Base-by-base conservation (phyloP, 176 grass and related monocot genomes). In the Microstegium vimineum region DNA sequence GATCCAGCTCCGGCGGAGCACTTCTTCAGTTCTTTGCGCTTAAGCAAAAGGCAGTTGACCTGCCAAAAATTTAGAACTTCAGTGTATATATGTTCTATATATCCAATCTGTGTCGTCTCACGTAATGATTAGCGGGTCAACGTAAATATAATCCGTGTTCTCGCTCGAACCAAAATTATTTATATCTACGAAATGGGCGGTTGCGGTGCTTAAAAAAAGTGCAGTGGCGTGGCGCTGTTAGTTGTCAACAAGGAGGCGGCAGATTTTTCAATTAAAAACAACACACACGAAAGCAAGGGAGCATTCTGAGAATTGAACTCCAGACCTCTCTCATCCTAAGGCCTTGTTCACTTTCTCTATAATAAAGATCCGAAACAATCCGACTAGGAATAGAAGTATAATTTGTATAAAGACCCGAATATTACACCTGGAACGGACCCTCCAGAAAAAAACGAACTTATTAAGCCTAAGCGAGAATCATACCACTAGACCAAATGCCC, bases 401-500 rank as follows among this genome's bases (percentile, higher is more conserved):
- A n/a, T n/a, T n/a, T n/a, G n/a, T n/a, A n/a, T n/a, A n/a, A n/a
- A n/a, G n/a, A n/a, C n/a, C n/a, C n/a, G n/a, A n/a, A n/a, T n/a
- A n/a, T n/a, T n/a, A n/a, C n/a, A n/a, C n/a, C n/a, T n/a, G n/a
- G n/a, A n/a, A n/a, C n/a, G n/a, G n/a, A n/a, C n/a, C n/a, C n/a
- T n/a, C n/a, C n/a, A n/a, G n/a, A n/a, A n/a, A n/a, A n/a, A n/a
- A n/a, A n/a, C n/a, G n/a, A n/a, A n/a, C n/a, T n/a, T n/a, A n/a
- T n/a, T n/a, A n/a, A n/a, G n/a, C n/a, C n/a, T n/a, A 98, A 94
- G 95, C 84, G 84, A 98, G 92, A 94, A 98, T 98, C 87, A 97
- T 97, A 88, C 94, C 89, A 93, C 88, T 94, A 97, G 88, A 94
- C 94, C 90, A 97, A 97, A 90, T 97, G 88, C 92, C 92, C 89